These are phyloP conservation scores for Lojkania enalia DNA, from an alignment of 2,329 filamentous ascomycete species.

Conservation along the genomic window DNA sequence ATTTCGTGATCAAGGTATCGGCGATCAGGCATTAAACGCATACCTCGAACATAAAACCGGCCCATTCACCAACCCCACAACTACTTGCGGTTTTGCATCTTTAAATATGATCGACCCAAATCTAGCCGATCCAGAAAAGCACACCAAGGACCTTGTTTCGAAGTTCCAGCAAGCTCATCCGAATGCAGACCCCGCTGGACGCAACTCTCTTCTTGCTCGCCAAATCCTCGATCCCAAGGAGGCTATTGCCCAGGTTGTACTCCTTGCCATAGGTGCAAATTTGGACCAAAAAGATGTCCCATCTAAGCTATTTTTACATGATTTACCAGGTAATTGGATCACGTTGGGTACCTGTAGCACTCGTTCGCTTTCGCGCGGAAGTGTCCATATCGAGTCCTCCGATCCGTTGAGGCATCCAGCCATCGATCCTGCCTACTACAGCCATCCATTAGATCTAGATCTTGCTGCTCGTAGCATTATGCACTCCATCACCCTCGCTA, in stretches of 20 bases:
- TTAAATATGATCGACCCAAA: constrained; percentile 24
- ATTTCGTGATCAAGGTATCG: constrained; percentile 22
- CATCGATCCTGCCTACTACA: constrained; percentile 51
- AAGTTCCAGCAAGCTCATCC: constrained; percentile 23
- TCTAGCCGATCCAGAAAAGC: constrained; percentile 21
- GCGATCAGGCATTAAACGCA: constrained; percentile 32
- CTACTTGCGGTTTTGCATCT: constrained; percentile 30
- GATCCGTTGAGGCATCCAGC: constrained; percentile 39
- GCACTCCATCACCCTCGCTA: constrained; percentile 33
- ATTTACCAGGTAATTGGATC: constrained; percentile 26
- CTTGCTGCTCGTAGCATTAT: constrained; percentile 42
- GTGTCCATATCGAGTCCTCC: constrained; percentile 46
- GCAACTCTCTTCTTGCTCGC: constrained; percentile 23
- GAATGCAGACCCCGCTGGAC: constrained; percentile 26
- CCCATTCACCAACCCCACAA: constrained; percentile 29
- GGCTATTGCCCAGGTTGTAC: constrained; percentile 27
- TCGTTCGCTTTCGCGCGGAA: constrained; percentile 47
- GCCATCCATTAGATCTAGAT: constrained; percentile 51
- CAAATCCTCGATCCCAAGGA: constrained; percentile 31
- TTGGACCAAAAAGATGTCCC: constrained; percentile 8
- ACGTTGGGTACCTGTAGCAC: constrained; percentile 24
- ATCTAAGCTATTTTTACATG: constrained; percentile 19
- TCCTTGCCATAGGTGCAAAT: constrained; percentile 21
- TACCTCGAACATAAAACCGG: constrained; percentile 33
- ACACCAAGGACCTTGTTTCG: constrained; percentile 24